Evolutionary conservation across 352 stramenopile genomes (phyloP), one percentile per base, ranked within the genome.

Genomic region (Globisporangium iwayamae): DNA sequence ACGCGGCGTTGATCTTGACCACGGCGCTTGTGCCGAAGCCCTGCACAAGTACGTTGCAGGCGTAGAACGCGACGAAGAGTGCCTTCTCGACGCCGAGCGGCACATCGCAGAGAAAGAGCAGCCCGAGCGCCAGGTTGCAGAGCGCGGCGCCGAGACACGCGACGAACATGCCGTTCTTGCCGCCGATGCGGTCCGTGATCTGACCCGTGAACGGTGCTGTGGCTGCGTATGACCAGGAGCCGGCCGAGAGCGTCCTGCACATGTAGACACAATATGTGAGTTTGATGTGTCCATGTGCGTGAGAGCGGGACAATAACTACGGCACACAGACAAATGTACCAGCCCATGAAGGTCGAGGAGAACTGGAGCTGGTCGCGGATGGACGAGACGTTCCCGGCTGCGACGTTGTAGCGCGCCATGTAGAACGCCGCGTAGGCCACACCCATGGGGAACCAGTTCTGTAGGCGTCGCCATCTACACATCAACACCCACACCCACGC

Each of bases 1-100:
- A 90, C 56, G 79, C 82, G 0, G 79, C 83, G 52, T 92, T 90
- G 69, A 92, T 92, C 72, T 92, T 92, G n/a, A 92, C 81, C n/a
- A 89, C 83, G 34, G 79, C 83, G 59, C 83, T 92, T 16, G 81
- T 90, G n/a, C 83, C 83, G 48, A 90, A 92, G 34, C 81, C 79
- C 58, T 92, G 83, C 46, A 92, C 74, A 25, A 90, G 74, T 25
- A 89, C 74, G 56, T 92, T 92, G 7, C 67, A 41, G 0, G 83
- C 81, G 65, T 89, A 92, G 22, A 92, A 68, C 50, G 81, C 52
- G 5, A 90, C 38, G 47, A 92, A 89, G 28, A 87, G 62, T 18
- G 70, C 43, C 28, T 84, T 68, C 53, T 81, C 73, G 1, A 76
- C 4, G 9, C 58, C 16, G 22, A 64, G 38, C 2, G 81, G 73